Percentiles rank a stretch among this genome's conserved stretches.
phyloP scores from a whole-genome alignment of 345 rosid species.

The Laguncularia racemosa region DNA sequence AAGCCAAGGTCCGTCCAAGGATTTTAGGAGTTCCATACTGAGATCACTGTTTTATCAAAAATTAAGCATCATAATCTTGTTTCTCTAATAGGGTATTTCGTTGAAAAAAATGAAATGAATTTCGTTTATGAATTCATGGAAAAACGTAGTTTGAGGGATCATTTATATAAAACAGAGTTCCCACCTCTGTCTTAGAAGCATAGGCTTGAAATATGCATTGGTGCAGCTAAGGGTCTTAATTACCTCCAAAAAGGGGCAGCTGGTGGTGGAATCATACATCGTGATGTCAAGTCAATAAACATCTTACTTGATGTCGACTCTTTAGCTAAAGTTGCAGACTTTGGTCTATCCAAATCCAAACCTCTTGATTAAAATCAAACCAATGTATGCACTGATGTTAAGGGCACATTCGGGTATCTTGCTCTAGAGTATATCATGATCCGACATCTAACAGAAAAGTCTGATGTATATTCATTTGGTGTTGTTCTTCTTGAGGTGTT shows the following conservation, averaged over 20 bases:
- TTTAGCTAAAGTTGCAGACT: conserved; percentile 53
- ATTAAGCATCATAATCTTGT: conserved; percentile 62
- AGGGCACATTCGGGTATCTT: conserved; percentile 53
- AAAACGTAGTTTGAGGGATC: conserved; percentile 44
- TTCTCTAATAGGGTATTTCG: conserved; percentile 62
- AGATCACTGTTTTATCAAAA: conserved; percentile 49
- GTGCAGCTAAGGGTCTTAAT: conserved; percentile 43
- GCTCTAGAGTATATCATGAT: conserved; percentile 47
- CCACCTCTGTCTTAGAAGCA: conserved; percentile 41
- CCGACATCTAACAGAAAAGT: conserved; percentile 44
- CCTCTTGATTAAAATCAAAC: conserved; percentile 16
- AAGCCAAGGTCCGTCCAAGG: conserved; percentile 41
- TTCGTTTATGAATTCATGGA: conserved; percentile 57
- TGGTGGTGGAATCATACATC: conserved; percentile 44
- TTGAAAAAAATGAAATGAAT: conserved; percentile 50
- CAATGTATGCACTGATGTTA: conserved; percentile 31
- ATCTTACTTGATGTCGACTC: conserved; percentile 36
- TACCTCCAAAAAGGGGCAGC: conserved; percentile 43
- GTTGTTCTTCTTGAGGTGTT: conserved; percentile 50
- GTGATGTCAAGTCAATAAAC: conserved; percentile 57
- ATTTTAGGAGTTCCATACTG: conserved; percentile 41
- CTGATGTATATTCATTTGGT: conserved; percentile 54
- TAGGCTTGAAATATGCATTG: conserved; percentile 59
- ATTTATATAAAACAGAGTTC: conserved; percentile 25
- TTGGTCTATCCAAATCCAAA: conserved; percentile 44